Conservation (phyloP, 2,329 filamentous ascomycete species). For the Alternaria consortialis region DNA sequence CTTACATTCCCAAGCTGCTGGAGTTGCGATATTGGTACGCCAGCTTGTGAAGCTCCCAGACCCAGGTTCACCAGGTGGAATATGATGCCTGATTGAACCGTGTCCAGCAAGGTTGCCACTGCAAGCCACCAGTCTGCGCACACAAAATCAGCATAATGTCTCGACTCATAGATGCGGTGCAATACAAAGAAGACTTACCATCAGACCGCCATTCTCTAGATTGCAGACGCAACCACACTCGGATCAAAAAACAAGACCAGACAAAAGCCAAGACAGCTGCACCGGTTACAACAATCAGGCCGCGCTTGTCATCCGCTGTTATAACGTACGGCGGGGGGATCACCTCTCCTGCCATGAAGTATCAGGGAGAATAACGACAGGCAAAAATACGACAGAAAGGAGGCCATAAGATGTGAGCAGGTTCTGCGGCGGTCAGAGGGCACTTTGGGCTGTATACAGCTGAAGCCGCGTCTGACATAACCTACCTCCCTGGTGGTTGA, state of each 20-base stretch:
- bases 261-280: slow-evolving; percentile 41
- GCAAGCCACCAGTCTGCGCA: slow-evolving; percentile 19
- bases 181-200: slow-evolving; percentile 35
- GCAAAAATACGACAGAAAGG: not conserved
- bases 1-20: slow-evolving; percentile 38
- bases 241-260: slow-evolving; percentile 41
- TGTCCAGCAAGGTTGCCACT: slow-evolving; percentile 35
- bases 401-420: slow-evolving; percentile 2
- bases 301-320: slow-evolving; percentile 42
- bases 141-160: slow-evolving; percentile 3
- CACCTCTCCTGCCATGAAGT: slow-evolving; percentile 32
- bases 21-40: slow-evolving; percentile 26
- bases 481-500: not conserved
- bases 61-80: slow-evolving; percentile 38
- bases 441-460: slow-evolving; percentile 2
- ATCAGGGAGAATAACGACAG: slow-evolving; percentile 8
- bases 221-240: slow-evolving; percentile 40
- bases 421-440: not conserved
- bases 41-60: slow-evolving; percentile 30
- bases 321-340: slow-evolving; percentile 42
- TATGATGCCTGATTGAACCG: slow-evolving; percentile 36
- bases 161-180: slow-evolving; percentile 26
- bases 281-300: slow-evolving; percentile 45
- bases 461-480: slow-evolving; percentile 3
- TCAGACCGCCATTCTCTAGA: slow-evolving; percentile 45